Percentiles rank a stretch among this genome's conserved stretches.
phyloP scores from a whole-genome alignment of 108 stramenopile genomes.

The Pseudonitzschia multistriata region DNA sequence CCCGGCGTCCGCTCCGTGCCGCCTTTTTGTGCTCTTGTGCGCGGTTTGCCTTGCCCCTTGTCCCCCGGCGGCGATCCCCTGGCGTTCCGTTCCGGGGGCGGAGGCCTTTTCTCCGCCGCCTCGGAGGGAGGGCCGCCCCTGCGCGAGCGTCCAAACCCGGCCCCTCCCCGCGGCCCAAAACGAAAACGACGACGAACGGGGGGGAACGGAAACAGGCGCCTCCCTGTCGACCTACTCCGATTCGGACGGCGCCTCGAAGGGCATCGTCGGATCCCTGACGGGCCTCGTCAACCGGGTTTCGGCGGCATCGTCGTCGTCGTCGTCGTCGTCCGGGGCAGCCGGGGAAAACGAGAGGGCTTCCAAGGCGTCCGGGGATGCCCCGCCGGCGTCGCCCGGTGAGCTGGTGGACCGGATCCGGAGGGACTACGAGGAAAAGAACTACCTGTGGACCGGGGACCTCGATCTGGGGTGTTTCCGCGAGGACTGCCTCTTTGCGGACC shows the following conservation, averaged over 20 bases:
- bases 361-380: not conserved
- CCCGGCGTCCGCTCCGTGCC: too few relatives aligned
- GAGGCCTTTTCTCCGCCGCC: too few relatives aligned
- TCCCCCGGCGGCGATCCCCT: too few relatives aligned
- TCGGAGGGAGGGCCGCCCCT: too few relatives aligned
- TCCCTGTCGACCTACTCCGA: constrained; percentile 24
- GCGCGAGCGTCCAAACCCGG: too few relatives aligned
- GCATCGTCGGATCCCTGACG: constrained; percentile 46
- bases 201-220: too few relatives aligned
- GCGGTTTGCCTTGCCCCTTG: too few relatives aligned
- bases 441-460: constrained; percentile 83
- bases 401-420: constrained; percentile 52
- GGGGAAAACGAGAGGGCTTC: not conserved
- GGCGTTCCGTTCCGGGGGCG: too few relatives aligned
- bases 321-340: too few relatives aligned
- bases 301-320: not conserved
- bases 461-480: constrained; percentile 54
- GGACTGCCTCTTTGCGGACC: constrained; percentile 74
- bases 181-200: not conserved
- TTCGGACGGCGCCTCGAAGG: constrained; percentile 38
- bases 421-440: constrained; percentile 69
- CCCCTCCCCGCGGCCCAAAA: not conserved
- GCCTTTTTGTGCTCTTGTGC: too few relatives aligned
- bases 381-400: constrained; percentile 34
- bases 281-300: constrained; percentile 32